Conservation (phyloP, 2,329 filamentous ascomycete genomes). For the Hirsutella minnesotensis region DNA sequence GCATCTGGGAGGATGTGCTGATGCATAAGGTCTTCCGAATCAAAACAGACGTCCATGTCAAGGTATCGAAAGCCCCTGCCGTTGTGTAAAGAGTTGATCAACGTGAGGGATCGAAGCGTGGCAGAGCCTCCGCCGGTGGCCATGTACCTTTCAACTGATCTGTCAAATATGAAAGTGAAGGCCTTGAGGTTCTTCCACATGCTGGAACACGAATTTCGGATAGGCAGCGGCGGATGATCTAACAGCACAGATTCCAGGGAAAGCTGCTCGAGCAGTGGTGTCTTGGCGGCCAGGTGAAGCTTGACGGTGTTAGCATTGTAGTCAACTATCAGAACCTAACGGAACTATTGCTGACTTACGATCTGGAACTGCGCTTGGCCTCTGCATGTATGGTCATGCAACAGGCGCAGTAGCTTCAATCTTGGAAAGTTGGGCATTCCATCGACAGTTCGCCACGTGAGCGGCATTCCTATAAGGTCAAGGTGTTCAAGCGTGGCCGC, state of each 20-base stretch:
- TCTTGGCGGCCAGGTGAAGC: constrained; percentile 14
- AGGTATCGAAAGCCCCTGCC: constrained; percentile 15
- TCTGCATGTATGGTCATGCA: constrained; percentile 9
- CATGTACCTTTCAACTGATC: constrained; percentile 11
- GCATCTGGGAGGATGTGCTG: neutral
- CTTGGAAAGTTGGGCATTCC: constrained; percentile 12
- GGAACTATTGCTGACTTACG: neutral
- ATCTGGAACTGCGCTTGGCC: constrained; percentile 2
- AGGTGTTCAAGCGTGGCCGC: constrained; percentile 9
- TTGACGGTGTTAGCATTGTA: constrained; percentile 4
- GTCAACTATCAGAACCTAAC: no score
- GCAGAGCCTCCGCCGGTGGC: no score
- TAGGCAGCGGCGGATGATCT: neutral
- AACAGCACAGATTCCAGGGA: constrained; percentile 16
- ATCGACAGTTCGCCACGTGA: constrained; percentile 7
- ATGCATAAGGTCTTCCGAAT: constrained; percentile 5
- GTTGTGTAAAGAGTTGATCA: constrained; percentile 15
- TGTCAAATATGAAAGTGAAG: constrained; percentile 8
- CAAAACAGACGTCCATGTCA: constrained; percentile 18
- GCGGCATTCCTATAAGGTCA: constrained; percentile 11
- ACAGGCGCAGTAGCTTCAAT: constrained; percentile 17
- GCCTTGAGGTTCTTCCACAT: constrained; percentile 19
- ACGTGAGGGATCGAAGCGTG: constrained; percentile 11
- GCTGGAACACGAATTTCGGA: constrained; percentile 8
- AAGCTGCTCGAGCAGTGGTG: constrained; percentile 20